Base-by-base conservation (phyloP, 176 grass and related monocot species). In the Miscanthus lutarioriparius region DNA sequence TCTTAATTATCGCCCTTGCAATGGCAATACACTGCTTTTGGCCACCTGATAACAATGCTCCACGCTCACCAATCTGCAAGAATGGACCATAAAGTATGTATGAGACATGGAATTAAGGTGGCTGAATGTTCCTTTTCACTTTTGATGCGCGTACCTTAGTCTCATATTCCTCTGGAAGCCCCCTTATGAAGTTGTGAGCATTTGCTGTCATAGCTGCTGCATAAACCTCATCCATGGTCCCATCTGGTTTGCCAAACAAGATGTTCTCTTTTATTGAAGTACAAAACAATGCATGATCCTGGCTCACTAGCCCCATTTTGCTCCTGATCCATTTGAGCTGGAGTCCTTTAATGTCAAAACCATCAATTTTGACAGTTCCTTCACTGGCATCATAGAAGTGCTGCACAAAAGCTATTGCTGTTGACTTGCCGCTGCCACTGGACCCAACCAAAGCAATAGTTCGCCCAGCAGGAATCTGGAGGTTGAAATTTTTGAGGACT, bases 11-110 rank as follows among this genome's bases (percentile, higher is more conserved):
- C 25, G 96, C 96, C 87, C 96, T 89, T 47, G 93, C 92, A 78
- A 98, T 98, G 36, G 96, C 96, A 39, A 98, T 95, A 4, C 96
- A 91, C 74, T 98, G 96, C 82, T 98, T 98, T 51, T 98, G 96
- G 0, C 96, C 96, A 49, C 96, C 96, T n/a, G 96, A 98, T 75
- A 98, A 65, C 72, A 98, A 64, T 41, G 92, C 89, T 11, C 96
- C 96, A 80, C 93, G 80, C 88, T 98, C 96, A 2, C 96, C 96
- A 75, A 98, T 93, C 93, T 97, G 83, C 75, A 90, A 87, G 17
- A 11, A 69, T 43, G 64, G 44, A 56, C 61, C 48, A 28, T 82
- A 66, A 72, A 61, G 2, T 1, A 30, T 1, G 25, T 41, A 54
- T 71, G 30, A 68, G 4, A 56, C 36, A 86, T 25, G 22, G 63